These are phyloP conservation scores for Sugiyamaella pinicola DNA, from an alignment of 1,139 yeast genomes.

Conservation along the genomic window DNA sequence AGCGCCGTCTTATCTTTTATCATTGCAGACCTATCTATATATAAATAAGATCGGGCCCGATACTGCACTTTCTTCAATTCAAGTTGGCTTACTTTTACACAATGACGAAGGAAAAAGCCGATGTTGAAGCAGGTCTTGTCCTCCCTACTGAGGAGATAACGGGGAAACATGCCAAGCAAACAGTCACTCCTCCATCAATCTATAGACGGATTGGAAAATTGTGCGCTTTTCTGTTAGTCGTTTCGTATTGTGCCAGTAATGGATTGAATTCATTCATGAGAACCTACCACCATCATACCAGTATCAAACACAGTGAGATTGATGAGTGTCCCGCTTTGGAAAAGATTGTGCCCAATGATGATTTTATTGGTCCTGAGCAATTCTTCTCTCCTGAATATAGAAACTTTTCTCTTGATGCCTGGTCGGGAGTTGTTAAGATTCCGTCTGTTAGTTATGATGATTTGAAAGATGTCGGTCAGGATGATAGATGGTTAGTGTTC, in stretches of 20 bases:
- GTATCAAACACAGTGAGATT: background rate
- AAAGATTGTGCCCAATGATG: conserved; percentile 10
- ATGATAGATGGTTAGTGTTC: conserved; percentile 48
- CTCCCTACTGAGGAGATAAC: conserved; percentile 7
- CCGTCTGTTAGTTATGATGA: conserved; percentile 66
- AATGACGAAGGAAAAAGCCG: background rate
- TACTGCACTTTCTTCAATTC: background rate
- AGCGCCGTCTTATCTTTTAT: conserved; percentile 5
- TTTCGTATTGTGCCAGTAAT: background rate
- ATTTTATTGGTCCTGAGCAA: conserved; percentile 9
- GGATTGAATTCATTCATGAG: background rate
- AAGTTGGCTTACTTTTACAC: background rate
- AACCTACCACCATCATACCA: background rate
- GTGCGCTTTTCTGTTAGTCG: background rate
- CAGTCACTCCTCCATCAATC: background rate
- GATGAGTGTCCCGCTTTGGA: conserved; percentile 16
- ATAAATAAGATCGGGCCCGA: background rate
- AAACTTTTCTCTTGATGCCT: conserved; percentile 31
- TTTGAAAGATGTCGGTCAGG: conserved; percentile 47
- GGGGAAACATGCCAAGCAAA: background rate
- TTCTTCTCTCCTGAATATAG: conserved; percentile 34
- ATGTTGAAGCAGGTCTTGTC: background rate
- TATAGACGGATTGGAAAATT: background rate
- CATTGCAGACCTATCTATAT: background rate
- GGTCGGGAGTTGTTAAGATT: conserved; percentile 55